A percentile compares a stretch with the other conserved stretches of the same genome.
Evolutionary conservation across 208 protist species (phyloP).

Genomic region (Leishmania aethiopica): DNA sequence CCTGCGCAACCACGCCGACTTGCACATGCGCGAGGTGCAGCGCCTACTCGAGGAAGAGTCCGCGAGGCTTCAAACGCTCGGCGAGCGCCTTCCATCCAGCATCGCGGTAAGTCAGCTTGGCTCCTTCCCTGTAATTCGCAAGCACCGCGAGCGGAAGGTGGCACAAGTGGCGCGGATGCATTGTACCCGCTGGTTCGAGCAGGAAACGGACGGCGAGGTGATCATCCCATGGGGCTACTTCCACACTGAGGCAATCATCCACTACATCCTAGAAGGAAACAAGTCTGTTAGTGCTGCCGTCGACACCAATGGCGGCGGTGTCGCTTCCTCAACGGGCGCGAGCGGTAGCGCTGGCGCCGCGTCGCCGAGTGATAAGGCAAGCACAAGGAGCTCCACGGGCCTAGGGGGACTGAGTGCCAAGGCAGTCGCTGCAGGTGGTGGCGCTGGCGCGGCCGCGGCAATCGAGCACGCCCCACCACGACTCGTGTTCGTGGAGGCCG

Average conservation of each 20-base stretch:
- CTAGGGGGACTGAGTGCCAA: neutral
- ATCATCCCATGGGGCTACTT: conserved; percentile 91
- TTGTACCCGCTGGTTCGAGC: conserved; percentile 76
- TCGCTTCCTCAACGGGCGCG: neutral
- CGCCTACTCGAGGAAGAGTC: conserved; percentile 65
- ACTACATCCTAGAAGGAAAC: conserved; percentile 76
- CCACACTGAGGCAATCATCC: conserved; percentile 79
- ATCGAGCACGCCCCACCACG: conserved; percentile 7
- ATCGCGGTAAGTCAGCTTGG: conserved; percentile 72
- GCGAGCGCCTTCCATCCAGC: conserved; percentile 46
- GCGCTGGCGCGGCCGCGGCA: neutral
- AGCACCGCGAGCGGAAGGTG: conserved; percentile 77
- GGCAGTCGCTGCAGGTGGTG: neutral
- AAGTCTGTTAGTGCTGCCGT: neutral
- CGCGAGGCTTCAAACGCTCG: conserved; percentile 38
- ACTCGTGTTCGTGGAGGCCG: conserved; percentile 73
- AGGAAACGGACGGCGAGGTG: conserved; percentile 77
- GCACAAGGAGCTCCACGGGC: neutral
- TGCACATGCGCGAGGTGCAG: conserved; percentile 85
- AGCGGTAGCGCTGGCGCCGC: neutral
- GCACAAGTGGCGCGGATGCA: conserved; percentile 58
- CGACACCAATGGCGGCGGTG: neutral
- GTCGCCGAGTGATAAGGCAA: neutral
- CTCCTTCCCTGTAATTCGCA: conserved; percentile 64
- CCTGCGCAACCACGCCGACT: conserved; percentile 82